Evolutionary conservation across 2,329 filamentous ascomycete species (phyloP), one percentile per base, ranked within the genome.

Genomic region (Ascosphaera apis): DNA sequence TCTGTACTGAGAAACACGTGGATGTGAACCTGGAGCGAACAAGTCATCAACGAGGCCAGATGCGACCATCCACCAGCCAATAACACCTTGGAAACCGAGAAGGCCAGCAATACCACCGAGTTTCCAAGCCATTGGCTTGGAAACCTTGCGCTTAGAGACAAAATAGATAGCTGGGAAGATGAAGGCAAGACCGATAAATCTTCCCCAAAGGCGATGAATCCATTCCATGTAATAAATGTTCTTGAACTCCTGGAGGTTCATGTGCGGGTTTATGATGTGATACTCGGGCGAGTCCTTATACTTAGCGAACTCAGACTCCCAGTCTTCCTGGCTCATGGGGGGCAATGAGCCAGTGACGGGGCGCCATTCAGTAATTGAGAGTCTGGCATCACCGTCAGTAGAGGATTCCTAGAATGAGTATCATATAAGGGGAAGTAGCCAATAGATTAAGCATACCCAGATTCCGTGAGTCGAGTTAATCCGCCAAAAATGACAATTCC

Each of bases 31-130:
- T 2, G 81, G 77, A 15, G 80, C 80, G 51, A 98, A 93, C 18
- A 98, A 68, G 53, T 98, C 88, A 52, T 95, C 88, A 53, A 86
- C 91, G 42, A 98, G 65, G 1, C 88, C 88, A 8, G 80, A 91
- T 57, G 91, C 91, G 46, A 98, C 88, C 88, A 98, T 98, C 83
- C 88, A 98, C 88, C 88, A 98, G 37, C 88, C 88, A 43, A 98
- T 75, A 48, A 88, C 70, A 32, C 88, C 88, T 55, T 98, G 88
- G 55, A 92, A 88, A 37, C 82, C 88, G 48, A 98, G 93, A 47
- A 95, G 64, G 34, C 67, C 71, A 31, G 81, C 80, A 42, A 98
- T 95, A 9, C 83, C 86, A 30, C 72, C 60, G 11, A 98, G 65
- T 42, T 79, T 76, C 46, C 64, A 53, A 12, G 82, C 74, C 75